Evolutionary conservation across 2,329 filamentous ascomycete genomes (phyloP), one percentile per base, ranked within the genome.

Genomic region (Onygenales sp.): DNA sequence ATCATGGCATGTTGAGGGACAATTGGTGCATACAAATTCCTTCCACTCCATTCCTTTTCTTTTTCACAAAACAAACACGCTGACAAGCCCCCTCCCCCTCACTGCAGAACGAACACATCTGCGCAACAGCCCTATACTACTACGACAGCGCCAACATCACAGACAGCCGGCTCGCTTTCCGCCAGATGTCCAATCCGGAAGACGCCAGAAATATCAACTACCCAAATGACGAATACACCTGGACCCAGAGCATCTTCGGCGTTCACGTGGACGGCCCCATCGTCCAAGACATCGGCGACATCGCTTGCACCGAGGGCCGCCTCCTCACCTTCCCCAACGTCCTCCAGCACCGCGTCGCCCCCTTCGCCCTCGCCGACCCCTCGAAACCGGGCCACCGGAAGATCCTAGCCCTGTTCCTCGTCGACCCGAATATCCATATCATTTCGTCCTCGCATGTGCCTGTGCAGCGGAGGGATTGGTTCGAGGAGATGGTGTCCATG

Each of bases 51-150:
- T 21, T 43, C 9, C 10, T 31, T 17, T 11, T 11, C 10, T 27
- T 14, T 13, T 33, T 47, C 27, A 50, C 14, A 17, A 32, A 32
- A 31, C 6, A 27, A 27, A 27, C 21, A 27, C 17, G 17, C 46
- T 48, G 4, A 48, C 17, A 27, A 43, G 21, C 5, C 17, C 17
- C 36, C n/a, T 41, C 21, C 5, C 21, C 43, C 21, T 14, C 43
- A 7, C 41, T 27, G n/a, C 43, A 72, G 67, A 86, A 86, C 59
- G 83, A 87, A 64, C 78, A 78, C 57, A 84, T 87, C 39, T 77
- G 76, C 58, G 81, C 81, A 0, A 82, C 81, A 0, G 79, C 82
- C 0, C 68, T 86, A 14, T 83, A 82, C 65, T 83, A 83, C 64
- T 81, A 81, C 58, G 78, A 83, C 55, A 69, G 64, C 45, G 75